Conservation (phyloP, 345 rosid genomes). For the Chamaenerion angustifolium region DNA sequence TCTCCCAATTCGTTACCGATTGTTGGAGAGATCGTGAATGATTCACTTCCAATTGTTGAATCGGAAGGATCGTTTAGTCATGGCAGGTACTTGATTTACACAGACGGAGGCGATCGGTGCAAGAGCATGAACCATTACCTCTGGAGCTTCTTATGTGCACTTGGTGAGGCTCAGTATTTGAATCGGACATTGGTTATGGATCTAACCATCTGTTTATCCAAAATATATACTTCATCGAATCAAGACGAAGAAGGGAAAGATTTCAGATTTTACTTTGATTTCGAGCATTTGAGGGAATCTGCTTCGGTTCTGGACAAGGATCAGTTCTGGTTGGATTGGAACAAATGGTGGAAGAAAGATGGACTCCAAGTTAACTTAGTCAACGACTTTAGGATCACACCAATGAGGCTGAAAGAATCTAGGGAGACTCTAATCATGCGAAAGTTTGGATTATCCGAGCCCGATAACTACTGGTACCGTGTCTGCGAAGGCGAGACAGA, state of each 20-base stretch:
- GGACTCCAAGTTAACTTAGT: conserved; percentile 41
- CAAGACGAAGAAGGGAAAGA: conserved; percentile 92
- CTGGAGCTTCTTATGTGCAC: conserved; percentile 94
- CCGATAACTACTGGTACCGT: conserved; percentile 91
- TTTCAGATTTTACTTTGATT: conserved; percentile 87
- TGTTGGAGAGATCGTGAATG: conserved; percentile 70
- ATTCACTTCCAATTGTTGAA: conserved; percentile 54
- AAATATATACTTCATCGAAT: conserved; percentile 55
- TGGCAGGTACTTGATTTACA: conserved; percentile 62
- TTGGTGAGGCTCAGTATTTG: conserved; percentile 89
- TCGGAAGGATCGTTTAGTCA: conserved; percentile 53
- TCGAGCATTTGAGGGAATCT: conserved; percentile 77
- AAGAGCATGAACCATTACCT: conserved; percentile 91
- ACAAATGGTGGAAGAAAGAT: conserved; percentile 53
- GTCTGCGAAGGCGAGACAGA: conserved; percentile 94
- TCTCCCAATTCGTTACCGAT: conserved; percentile 25
- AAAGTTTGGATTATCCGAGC: conserved; percentile 80
- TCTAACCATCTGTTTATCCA: conserved; percentile 63
- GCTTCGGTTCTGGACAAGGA: conserved; percentile 77
- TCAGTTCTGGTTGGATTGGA: conserved; percentile 86
- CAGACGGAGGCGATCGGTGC: conserved; percentile 80
- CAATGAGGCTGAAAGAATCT: conserved; percentile 56
- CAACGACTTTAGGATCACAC: conserved; percentile 57
- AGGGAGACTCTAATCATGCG: conserved; percentile 76
- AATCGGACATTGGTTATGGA: conserved; percentile 87